Conservation (phyloP, 345 rosid genomes). For the Ceriops tagal region DNA sequence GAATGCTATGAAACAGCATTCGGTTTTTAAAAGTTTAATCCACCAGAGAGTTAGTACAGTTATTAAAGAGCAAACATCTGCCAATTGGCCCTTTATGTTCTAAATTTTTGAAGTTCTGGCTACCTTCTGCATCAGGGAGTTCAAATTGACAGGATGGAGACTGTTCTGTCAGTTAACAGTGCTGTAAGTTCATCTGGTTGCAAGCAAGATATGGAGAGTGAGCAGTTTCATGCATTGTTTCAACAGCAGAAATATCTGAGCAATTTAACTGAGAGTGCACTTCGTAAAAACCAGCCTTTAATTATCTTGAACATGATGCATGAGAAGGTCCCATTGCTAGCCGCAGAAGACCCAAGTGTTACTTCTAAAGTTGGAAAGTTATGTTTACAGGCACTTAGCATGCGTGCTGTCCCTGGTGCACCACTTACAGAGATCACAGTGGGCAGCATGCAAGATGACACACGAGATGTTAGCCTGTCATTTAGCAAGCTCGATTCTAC, state of each 20-base stretch:
- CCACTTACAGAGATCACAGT: slow-evolving; percentile 39
- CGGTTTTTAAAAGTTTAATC: background rate
- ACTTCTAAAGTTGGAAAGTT: slow-evolving; percentile 56
- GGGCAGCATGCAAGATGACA: slow-evolving; percentile 31
- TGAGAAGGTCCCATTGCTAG: slow-evolving; percentile 46
- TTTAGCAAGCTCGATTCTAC: slow-evolving; percentile 32
- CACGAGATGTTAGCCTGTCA: slow-evolving; percentile 35
- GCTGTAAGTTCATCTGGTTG: slow-evolving; percentile 30
- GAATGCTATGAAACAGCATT: background rate
- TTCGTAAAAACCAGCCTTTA: slow-evolving; percentile 65
- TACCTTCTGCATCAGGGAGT: slow-evolving; percentile 53
- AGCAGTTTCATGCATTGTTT: slow-evolving; percentile 46
- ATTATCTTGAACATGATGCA: slow-evolving; percentile 66
- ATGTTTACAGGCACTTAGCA: slow-evolving; percentile 66
- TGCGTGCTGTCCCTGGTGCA: slow-evolving; percentile 45
- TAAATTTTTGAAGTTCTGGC: slow-evolving; percentile 4
- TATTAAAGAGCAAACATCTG: background rate
- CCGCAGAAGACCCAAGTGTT: slow-evolving; percentile 49
- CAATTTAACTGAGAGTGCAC: slow-evolving; percentile 66
- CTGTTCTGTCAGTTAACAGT: slow-evolving; percentile 42
- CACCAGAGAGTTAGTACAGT: background rate
- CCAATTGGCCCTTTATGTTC: background rate
- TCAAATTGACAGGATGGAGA: slow-evolving; percentile 65
- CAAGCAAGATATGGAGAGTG: slow-evolving; percentile 45
- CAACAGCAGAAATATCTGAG: slow-evolving; percentile 61